These are phyloP conservation scores for Solanum bulbocastanum DNA, from an alignment of 257 asterid genomes.

Conservation along the genomic window DNA sequence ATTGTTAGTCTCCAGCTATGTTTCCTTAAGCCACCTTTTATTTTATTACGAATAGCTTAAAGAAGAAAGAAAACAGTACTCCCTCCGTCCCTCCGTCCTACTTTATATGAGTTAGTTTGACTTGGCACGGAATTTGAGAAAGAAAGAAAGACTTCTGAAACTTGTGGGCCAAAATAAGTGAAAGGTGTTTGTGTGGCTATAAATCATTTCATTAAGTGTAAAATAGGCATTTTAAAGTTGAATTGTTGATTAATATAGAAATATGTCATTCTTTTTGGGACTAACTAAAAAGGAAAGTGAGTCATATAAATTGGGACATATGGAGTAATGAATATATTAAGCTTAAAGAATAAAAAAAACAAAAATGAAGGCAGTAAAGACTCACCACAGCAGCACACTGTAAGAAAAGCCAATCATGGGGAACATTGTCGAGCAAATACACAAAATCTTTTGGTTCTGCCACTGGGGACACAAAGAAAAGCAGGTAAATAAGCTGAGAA, in stretches of 20 bases:
- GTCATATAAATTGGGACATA: not conserved
- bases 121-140: not conserved
- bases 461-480: conserved; percentile 31
- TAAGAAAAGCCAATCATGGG: conserved; percentile 89
- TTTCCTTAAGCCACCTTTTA: not conserved
- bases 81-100: not conserved
- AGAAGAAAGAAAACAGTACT: not conserved
- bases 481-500: not conserved
- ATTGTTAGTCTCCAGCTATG: not conserved
- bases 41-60: not conserved
- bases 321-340: not conserved
- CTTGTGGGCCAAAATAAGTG: not conserved
- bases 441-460: conserved; percentile 60
- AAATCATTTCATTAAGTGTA: not conserved
- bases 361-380: not conserved
- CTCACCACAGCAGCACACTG: conserved; percentile 84
- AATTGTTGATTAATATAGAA: no score
- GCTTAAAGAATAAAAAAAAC: not conserved
- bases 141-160: not conserved
- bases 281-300: not conserved
- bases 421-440: conserved; percentile 64
- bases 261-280: not conserved
- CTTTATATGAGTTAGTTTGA: not conserved
- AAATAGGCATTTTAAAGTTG: not conserved
- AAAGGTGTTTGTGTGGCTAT: not conserved